These are phyloP conservation scores for Saccharomyces mikatae DNA, from an alignment of 805 yeast genomes.

Conservation along the genomic window DNA sequence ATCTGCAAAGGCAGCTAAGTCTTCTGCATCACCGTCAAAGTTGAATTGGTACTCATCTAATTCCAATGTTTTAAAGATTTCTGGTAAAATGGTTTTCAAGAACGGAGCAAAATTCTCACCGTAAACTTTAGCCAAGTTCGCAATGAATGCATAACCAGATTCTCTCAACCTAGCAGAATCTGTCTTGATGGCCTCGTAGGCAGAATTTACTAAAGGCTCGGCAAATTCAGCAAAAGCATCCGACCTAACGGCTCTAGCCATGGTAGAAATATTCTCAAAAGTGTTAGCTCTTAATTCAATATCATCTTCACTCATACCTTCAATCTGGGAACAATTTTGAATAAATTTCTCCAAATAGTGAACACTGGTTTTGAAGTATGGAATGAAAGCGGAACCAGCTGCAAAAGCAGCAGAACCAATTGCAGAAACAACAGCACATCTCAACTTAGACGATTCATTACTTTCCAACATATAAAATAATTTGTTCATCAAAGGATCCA, in stretches of 20 bases:
- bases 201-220: conserved; percentile 80
- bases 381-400: conserved; percentile 78
- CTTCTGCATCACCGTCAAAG: conserved; percentile 45
- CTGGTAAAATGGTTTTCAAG: conserved; percentile 75
- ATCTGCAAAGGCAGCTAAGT: conserved; percentile 36
- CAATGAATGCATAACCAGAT: conserved; percentile 86
- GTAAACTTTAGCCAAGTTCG: conserved; percentile 91
- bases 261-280: conserved; percentile 85
- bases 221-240: conserved; percentile 81
- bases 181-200: conserved; percentile 68
- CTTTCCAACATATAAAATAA: conserved; percentile 73
- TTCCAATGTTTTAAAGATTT: conserved; percentile 70
- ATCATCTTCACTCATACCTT: conserved; percentile 80
- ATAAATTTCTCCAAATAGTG: conserved; percentile 76
- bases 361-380: conserved; percentile 77
- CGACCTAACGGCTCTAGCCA: conserved; percentile 95
- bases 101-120: conserved; percentile 84
- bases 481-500: conserved; percentile 86
- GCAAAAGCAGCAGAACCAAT: conserved; percentile 97
- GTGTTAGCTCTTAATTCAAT: conserved; percentile 87
- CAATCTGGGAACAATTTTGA: conserved; percentile 55
- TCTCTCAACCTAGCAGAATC: conserved; percentile 84
- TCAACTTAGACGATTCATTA: conserved; percentile 63
- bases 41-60: conserved; percentile 77
- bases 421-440: conserved; percentile 81